Conservation (phyloP, 345 rosid genomes). For the Streptanthus diversifolius region DNA sequence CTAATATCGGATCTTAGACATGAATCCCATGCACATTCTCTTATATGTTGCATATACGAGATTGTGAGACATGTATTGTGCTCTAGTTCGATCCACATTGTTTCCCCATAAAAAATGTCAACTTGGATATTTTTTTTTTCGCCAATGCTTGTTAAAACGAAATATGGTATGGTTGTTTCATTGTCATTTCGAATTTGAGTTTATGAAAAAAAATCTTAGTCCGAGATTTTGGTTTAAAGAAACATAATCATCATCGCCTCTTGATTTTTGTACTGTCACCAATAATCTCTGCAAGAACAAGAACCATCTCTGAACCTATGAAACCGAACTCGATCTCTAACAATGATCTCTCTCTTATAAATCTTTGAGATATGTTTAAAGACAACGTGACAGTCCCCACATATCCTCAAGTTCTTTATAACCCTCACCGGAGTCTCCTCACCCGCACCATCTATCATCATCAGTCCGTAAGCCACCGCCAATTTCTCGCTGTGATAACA, state of each 20-base stretch:
- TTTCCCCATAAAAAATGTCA: too few relatives aligned
- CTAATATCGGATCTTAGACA: too few relatives aligned
- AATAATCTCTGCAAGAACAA: constrained; percentile 83
- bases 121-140: too few relatives aligned
- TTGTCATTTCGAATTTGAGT: background rate
- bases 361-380: constrained; percentile 67
- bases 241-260: background rate
- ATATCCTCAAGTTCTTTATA: constrained; percentile 79
- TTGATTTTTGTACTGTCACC: constrained; percentile 41
- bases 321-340: constrained; percentile 80
- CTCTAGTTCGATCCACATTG: too few relatives aligned
- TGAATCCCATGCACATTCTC: too few relatives aligned
- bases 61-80: too few relatives aligned
- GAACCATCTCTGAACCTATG: constrained; percentile 66
- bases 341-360: constrained; percentile 67
- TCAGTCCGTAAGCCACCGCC: constrained; percentile 83
- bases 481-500: constrained; percentile 81
- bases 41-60: too few relatives aligned
- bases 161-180: too few relatives aligned
- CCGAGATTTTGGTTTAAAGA: background rate
- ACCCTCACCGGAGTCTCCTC: constrained; percentile 61
- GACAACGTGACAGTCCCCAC: constrained; percentile 79
- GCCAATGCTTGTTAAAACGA: too few relatives aligned
- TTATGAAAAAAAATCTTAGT: background rate
- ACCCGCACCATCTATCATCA: constrained; percentile 27